phyloP scores from a whole-genome alignment of 2,329 filamentous ascomycete genomes.

The Penicillium sp. region DNA sequence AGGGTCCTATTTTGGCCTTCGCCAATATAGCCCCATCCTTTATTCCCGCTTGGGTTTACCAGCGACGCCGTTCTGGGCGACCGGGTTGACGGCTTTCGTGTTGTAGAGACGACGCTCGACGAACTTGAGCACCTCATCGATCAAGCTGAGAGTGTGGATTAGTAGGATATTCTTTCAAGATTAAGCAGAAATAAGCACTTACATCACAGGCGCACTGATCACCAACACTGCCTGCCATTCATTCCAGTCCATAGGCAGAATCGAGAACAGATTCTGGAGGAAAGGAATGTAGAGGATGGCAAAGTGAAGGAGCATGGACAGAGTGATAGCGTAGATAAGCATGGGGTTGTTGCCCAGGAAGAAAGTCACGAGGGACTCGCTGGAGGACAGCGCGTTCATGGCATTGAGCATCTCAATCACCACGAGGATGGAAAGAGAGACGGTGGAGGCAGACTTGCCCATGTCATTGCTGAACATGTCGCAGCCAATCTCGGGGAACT shows the following conservation, averaged over 20 bases:
- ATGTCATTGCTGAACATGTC: slow-evolving; percentile 84
- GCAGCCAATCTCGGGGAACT: slow-evolving; percentile 89
- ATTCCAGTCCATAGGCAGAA: slow-evolving; percentile 76
- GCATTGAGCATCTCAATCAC: slow-evolving; percentile 99
- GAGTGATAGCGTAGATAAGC: slow-evolving; percentile 87
- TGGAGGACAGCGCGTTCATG: slow-evolving; percentile 95
- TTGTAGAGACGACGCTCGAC: slow-evolving; percentile 67
- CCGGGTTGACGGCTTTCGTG: slow-evolving; percentile 17
- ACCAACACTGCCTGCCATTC: slow-evolving; percentile 91
- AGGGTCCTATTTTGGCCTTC: background rate
- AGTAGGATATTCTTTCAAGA: background rate
- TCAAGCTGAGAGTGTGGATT: slow-evolving; percentile 54
- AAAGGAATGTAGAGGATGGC: slow-evolving; percentile 88
- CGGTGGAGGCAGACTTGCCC: slow-evolving; percentile 86
- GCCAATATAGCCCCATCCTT: slow-evolving; percentile 11
- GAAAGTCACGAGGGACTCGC: slow-evolving; percentile 87
- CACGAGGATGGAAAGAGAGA: slow-evolving; percentile 86
- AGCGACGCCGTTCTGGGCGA: slow-evolving; percentile 31
- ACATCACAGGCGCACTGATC: slow-evolving; percentile 92
- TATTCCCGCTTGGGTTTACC: slow-evolving; percentile 41
- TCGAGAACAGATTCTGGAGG: slow-evolving; percentile 84
- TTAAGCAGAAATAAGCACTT: slow-evolving; percentile 48
- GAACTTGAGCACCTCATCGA: slow-evolving; percentile 82
- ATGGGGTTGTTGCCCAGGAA: slow-evolving; percentile 99
- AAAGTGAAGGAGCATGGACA: slow-evolving; percentile 95